phyloP scores from a whole-genome alignment of 1,284 basidiomycete genomes.

The Pseudozyma thailandica region DNA sequence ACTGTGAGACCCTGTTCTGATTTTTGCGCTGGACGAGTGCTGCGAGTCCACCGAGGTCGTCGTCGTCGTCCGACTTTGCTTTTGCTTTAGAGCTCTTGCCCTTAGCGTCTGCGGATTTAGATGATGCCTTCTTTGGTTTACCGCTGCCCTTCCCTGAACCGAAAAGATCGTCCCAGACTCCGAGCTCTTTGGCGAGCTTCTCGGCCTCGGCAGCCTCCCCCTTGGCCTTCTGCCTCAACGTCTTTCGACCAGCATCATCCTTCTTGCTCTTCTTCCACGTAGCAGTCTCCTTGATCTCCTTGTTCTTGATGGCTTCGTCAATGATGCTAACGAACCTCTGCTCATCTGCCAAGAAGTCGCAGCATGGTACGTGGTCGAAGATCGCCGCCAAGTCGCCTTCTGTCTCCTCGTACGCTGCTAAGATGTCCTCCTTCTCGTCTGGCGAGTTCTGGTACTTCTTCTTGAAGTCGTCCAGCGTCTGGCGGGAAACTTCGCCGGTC shows the following conservation, averaged over 20 bases:
- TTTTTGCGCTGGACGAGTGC: slow-evolving; percentile 55
- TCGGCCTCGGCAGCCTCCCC: slow-evolving; percentile 59
- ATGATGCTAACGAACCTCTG: slow-evolving; percentile 55
- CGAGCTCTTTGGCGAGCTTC: slow-evolving; percentile 60
- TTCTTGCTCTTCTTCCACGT: slow-evolving; percentile 40
- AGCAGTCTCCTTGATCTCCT: slow-evolving; percentile 42
- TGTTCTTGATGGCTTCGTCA: slow-evolving; percentile 45
- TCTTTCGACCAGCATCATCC: slow-evolving; percentile 44
- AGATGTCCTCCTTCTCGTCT: slow-evolving; percentile 62
- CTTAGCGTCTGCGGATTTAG: slow-evolving; percentile 16
- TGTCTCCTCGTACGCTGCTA: slow-evolving; percentile 54
- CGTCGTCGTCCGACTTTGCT: slow-evolving; percentile 25
- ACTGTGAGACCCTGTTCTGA: slow-evolving; percentile 42
- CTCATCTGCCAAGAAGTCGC: slow-evolving; percentile 59
- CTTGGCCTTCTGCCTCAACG: slow-evolving; percentile 48
- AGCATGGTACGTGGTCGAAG: slow-evolving; percentile 62
- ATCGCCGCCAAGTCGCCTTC: slow-evolving; percentile 55
- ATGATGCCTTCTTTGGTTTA: slow-evolving; percentile 21
- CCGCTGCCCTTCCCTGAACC: slow-evolving; percentile 44
- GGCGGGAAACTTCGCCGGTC: slow-evolving; percentile 61
- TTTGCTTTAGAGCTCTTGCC: slow-evolving; percentile 29
- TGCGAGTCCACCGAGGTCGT: slow-evolving; percentile 51
- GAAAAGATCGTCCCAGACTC: slow-evolving; percentile 66
- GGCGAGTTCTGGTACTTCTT: slow-evolving; percentile 62
- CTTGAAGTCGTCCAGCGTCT: slow-evolving; percentile 62